Evolutionary conservation across 371 early-diverging fungal genomes (phyloP), one percentile per base, ranked within the genome.

Genomic region (Mortierella sp.): DNA sequence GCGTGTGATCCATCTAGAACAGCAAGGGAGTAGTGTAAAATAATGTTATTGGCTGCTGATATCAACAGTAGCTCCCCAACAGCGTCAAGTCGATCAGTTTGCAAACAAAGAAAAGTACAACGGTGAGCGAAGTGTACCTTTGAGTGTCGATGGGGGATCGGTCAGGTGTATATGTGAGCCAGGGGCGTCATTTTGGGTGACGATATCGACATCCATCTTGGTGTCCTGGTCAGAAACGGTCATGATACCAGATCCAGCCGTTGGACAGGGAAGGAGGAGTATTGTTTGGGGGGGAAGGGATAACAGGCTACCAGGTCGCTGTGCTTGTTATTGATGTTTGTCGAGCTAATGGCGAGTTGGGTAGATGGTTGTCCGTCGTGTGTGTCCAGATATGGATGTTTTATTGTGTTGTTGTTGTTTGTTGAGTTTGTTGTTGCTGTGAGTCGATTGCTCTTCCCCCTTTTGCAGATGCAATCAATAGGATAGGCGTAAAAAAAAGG

Each of bases 201-300:
- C 16, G 16, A 63, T 46, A 21, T 72, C 72, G 35, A 54, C 41
- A 29, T 76, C 76, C 76, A 76, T 70, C 24, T 71, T 70, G 51
- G 76, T 70, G 43, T 70, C 71, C 71, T 71, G 76, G 55, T 70
- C 71, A 56, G 70, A 32, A 76, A 71, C 71, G 44, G 76, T 76
- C 76, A 76, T 76, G 48, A 60, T 56, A 35, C 29, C 60, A 75
- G 56, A 46, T 75, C 75, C 56, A 75, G 48, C 75, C 75, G 60
- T 75, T 65, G 65, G 65, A 38, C 65, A 21, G 32, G 32, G 35
- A 14, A 32, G 6, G 60, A 63, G 29, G 18, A 16, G 14, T 14
- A 35, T 12, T 5, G 21, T 38, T 8, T 16, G 29, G 60, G 5
- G 14, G 29, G 32, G 4, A 21, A 65, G 65, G 21, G 21, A 32